A percentile compares a stretch with the other conserved stretches of the same genome.
Conservation (phyloP, 768 basidiomycete genomes). For the Sporobolomyces roseus region DNA sequence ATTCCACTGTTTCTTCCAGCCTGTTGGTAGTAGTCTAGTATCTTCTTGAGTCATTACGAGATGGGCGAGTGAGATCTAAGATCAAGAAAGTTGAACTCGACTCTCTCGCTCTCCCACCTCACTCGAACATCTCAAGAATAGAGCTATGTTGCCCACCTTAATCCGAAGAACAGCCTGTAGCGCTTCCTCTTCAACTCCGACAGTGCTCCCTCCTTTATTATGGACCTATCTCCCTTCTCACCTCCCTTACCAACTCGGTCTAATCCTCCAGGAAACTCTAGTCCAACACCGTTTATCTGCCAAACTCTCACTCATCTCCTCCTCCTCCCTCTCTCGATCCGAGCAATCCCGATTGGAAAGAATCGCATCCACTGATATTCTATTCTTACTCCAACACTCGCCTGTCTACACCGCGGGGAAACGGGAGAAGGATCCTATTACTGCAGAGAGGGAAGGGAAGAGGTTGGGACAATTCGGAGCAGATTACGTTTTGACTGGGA, state of each 20-base stretch:
- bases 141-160: not conserved
- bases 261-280: slow-evolving; percentile 48
- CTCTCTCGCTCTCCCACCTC: too few relatives aligned
- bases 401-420: slow-evolving; percentile 96
- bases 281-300: slow-evolving; percentile 26
- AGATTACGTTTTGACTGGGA: slow-evolving; percentile 72
- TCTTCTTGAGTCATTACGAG: not conserved
- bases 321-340: not conserved
- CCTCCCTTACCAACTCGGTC: slow-evolving; percentile 42
- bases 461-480: slow-evolving; percentile 76
- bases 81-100: not conserved
- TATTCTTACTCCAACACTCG: slow-evolving; percentile 79
- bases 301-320: slow-evolving; percentile 8
- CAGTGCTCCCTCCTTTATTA: slow-evolving; percentile 14
- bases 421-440: slow-evolving; percentile 60
- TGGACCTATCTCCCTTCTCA: slow-evolving; percentile 36
- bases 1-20: slow-evolving; percentile 35
- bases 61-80: not conserved
- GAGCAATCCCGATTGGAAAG: slow-evolving; percentile 50
- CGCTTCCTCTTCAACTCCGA: not conserved
- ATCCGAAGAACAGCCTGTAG: not conserved
- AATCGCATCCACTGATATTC: slow-evolving; percentile 49
- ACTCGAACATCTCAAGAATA: too few relatives aligned
- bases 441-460: slow-evolving; percentile 51
- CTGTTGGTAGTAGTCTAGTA: slow-evolving; percentile 8